phyloP scores from a whole-genome alignment of 2,329 filamentous ascomycete species.

The Septoria linicola region DNA sequence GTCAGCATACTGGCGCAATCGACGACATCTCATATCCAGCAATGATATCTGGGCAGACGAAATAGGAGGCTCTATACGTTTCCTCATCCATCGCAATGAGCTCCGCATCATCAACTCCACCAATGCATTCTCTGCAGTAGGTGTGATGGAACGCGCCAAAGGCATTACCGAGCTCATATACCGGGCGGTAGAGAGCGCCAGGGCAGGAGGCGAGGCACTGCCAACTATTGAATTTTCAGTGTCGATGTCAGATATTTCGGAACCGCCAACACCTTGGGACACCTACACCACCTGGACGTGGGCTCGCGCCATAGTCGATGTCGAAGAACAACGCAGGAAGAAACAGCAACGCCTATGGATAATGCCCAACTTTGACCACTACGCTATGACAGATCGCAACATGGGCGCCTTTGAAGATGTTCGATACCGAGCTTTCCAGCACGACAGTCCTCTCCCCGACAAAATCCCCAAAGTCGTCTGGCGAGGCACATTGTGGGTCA shows the following conservation, averaged over 20 bases:
- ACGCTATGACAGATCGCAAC: constrained; percentile 38
- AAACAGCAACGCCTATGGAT: constrained; percentile 46
- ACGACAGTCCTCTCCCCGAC: constrained; percentile 21
- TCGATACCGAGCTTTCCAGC: constrained; percentile 17
- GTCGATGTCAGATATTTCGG: constrained; percentile 45
- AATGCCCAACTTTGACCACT: constrained; percentile 55
- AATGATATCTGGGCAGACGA: constrained; percentile 21
- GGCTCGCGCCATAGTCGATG: constrained; percentile 9
- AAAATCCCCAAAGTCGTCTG: constrained; percentile 33
- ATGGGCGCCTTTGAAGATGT: constrained; percentile 27
- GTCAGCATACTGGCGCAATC: constrained; percentile 24
- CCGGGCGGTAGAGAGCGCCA: constrained; percentile 44
- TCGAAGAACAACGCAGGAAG: constrained; percentile 23
- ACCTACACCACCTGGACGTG: constrained; percentile 29
- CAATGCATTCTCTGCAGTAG: constrained; percentile 24
- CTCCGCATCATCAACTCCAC: constrained; percentile 29
- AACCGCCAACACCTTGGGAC: constrained; percentile 3
- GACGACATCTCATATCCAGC: constrained; percentile 21
- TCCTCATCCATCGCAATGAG: constrained; percentile 32
- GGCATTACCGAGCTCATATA: constrained; percentile 47
- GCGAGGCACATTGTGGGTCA: constrained; percentile 31
- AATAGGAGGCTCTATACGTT: constrained; percentile 27
- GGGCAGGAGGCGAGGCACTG: constrained; percentile 39
- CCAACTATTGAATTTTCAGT: constrained; percentile 52
- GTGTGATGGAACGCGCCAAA: constrained; percentile 22